Evolutionary conservation across 495 filamentous ascomycete genomes (phyloP).

Genomic region (Penicillium taxi): DNA sequence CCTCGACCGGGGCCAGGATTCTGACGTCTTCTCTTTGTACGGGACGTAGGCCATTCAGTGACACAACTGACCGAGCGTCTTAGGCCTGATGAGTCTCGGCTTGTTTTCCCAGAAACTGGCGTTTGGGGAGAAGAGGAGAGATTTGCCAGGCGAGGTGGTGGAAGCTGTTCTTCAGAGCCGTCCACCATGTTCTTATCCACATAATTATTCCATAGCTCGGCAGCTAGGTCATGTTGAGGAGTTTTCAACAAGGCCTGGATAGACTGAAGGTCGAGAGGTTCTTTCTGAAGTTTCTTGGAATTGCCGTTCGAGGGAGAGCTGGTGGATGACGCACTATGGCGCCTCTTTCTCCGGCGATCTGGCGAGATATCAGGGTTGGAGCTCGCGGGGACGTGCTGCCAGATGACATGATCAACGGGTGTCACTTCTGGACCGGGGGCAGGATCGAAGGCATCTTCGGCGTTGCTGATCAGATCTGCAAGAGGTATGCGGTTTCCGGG

Average conservation of each 20-base stretch:
- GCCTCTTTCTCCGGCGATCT: slow-evolving; percentile 57
- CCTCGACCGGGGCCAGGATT: slow-evolving; percentile 27
- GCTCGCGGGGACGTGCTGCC: slow-evolving; percentile 51
- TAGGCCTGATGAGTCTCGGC: slow-evolving; percentile 45
- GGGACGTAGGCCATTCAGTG: slow-evolving; percentile 48
- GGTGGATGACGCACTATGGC: slow-evolving; percentile 72
- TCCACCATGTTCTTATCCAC: slow-evolving; percentile 41
- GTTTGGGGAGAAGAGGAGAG: slow-evolving; percentile 67
- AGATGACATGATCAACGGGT: slow-evolving; percentile 66
- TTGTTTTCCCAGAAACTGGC: slow-evolving; percentile 33
- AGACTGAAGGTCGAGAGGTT: slow-evolving; percentile 42
- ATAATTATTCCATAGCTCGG: slow-evolving; percentile 83
- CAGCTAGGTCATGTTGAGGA: slow-evolving; percentile 71
- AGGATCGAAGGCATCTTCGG: slow-evolving; percentile 47
- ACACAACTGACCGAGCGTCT: slow-evolving; percentile 69
- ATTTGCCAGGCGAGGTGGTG: slow-evolving; percentile 53
- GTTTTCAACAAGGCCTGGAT: slow-evolving; percentile 56
- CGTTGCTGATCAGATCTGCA: slow-evolving; percentile 69
- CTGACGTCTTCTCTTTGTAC: slow-evolving; percentile 46
- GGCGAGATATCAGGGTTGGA: slow-evolving; percentile 35
- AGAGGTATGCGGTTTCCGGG: slow-evolving; percentile 68
- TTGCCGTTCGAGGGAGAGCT: slow-evolving; percentile 56
- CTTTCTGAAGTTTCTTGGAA: slow-evolving; percentile 34
- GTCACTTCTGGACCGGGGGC: slow-evolving; percentile 41
- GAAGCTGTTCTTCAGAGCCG: slow-evolving; percentile 27